Conservation (phyloP, 2,329 filamentous ascomycete species). For the Cercospora sp. region DNA sequence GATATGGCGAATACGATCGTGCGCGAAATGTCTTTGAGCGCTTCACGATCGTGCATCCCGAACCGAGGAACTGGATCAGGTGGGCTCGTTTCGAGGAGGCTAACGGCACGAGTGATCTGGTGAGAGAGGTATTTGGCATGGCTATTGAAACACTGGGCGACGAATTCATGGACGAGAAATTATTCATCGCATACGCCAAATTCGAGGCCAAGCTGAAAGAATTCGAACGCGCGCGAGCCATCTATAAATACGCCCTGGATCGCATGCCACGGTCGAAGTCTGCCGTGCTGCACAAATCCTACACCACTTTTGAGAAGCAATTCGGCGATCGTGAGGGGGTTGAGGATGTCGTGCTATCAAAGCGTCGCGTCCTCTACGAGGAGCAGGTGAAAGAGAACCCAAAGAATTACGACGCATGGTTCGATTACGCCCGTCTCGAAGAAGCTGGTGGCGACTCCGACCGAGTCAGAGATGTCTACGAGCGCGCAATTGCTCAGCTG, state of each 20-base stretch:
- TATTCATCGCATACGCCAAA: slow-evolving; percentile 93
- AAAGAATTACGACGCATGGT: slow-evolving; percentile 97
- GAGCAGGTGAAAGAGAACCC: slow-evolving; percentile 90
- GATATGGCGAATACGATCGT: slow-evolving; percentile 87
- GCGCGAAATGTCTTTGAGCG: slow-evolving; percentile 87
- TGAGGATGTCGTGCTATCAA: slow-evolving; percentile 93
- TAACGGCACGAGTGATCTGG: slow-evolving; percentile 84
- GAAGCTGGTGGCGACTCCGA: slow-evolving; percentile 81
- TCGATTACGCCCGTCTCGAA: slow-evolving; percentile 89
- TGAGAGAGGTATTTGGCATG: slow-evolving; percentile 85
- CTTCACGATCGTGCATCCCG: slow-evolving; percentile 89
- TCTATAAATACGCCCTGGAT: slow-evolving; percentile 96
- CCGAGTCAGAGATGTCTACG: slow-evolving; percentile 87
- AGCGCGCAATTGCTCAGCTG: slow-evolving; percentile 91
- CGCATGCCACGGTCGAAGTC: slow-evolving; percentile 86
- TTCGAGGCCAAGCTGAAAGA: slow-evolving; percentile 95
- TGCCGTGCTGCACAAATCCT: slow-evolving; percentile 81
- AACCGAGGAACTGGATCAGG: slow-evolving; percentile 97
- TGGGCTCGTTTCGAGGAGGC: slow-evolving; percentile 98
- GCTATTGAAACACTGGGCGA: slow-evolving; percentile 89
- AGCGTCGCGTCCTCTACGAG: slow-evolving; percentile 89
- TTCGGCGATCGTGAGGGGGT: slow-evolving; percentile 92
- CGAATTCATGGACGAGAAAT: slow-evolving; percentile 91
- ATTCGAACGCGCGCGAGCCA: slow-evolving; percentile 86
- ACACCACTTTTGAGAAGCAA: slow-evolving; percentile 97